A percentile compares a stretch with the other conserved stretches of the same genome.
phyloP scores from a whole-genome alignment of 768 basidiomycete genomes.

The button mushroom (Agaricus bisporus) region DNA sequence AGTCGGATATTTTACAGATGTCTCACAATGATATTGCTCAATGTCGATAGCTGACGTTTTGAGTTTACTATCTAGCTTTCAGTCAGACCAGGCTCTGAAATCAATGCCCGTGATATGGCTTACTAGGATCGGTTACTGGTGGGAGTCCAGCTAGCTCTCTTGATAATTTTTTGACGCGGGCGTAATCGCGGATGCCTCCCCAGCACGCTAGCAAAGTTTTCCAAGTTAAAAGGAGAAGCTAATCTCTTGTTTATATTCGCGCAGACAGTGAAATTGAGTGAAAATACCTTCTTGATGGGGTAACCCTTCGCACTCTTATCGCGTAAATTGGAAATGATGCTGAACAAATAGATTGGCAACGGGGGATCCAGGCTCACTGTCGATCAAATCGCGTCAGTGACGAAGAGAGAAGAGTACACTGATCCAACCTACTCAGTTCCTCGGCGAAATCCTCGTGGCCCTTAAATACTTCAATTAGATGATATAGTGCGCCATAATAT shows the following conservation, averaged over 20 bases:
- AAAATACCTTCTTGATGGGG: conserved; percentile 88
- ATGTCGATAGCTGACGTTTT: conserved; percentile 92
- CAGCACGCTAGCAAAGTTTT: conserved; percentile 89
- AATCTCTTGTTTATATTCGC: not conserved
- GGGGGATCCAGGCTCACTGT: conserved; percentile 95
- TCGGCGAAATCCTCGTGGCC: conserved; percentile 93
- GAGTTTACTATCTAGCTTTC: conserved; percentile 50
- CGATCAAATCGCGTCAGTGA: not conserved
- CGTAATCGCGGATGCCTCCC: conserved; percentile 85
- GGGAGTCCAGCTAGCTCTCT: conserved; percentile 82
- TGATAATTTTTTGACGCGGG: conserved; percentile 75
- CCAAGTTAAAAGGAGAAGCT: conserved; percentile 94
- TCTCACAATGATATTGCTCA: conserved; percentile 84
- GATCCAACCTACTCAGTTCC: conserved; percentile 74
- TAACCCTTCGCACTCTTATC: conserved; percentile 95
- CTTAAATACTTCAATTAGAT: conserved; percentile 90
- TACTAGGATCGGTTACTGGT: conserved; percentile 36
- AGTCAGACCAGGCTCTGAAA: not conserved
- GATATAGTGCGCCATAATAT: conserved; percentile 94
- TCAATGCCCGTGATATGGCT: not conserved
- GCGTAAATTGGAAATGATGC: conserved; percentile 80
- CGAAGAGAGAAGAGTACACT: not conserved
- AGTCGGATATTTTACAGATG: conserved; percentile 92
- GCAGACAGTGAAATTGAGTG: conserved; percentile 3
- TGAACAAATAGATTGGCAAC: conserved; percentile 87